Percentiles rank a stretch among this genome's conserved stretches.
Conservation (phyloP, 169 alveolate genomes). For the Perkinsus chesapeaki region DNA sequence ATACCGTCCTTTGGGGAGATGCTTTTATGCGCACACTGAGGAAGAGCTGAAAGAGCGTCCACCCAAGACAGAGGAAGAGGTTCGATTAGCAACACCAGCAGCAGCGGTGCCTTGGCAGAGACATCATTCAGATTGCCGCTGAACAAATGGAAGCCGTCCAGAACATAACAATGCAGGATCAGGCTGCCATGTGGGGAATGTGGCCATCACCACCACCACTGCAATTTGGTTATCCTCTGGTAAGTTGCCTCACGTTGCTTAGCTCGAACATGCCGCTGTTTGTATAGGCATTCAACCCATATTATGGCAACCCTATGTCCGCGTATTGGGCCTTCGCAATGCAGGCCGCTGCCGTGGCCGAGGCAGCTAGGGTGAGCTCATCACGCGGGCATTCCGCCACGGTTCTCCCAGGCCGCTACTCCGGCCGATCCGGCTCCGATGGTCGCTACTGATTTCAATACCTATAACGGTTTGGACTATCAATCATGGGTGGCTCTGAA, state of each 20-base stretch:
- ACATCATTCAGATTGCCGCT: neutral
- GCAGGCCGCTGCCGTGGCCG: neutral
- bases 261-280: neutral
- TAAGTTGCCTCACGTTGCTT: neutral
- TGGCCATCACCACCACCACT: neutral
- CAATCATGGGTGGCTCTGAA: neutral
- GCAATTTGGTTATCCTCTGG: neutral
- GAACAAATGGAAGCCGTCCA: neutral
- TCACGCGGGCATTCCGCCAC: neutral
- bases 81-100: neutral
- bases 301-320: neutral
- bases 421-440: too few species aligned
- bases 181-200: neutral
- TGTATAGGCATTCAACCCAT: neutral
- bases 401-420: too few species aligned
- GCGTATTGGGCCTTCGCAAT: neutral
- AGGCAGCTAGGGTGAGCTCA: neutral
- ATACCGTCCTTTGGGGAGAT: neutral
- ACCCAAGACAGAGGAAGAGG: neutral
- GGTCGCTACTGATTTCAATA: neutral
- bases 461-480: neutral
- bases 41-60: neutral
- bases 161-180: neutral
- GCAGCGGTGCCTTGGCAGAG: neutral
- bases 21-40: neutral